phyloP scores from a whole-genome alignment of 2,329 filamentous ascomycete species.

The Bipolaris zeicola region DNA sequence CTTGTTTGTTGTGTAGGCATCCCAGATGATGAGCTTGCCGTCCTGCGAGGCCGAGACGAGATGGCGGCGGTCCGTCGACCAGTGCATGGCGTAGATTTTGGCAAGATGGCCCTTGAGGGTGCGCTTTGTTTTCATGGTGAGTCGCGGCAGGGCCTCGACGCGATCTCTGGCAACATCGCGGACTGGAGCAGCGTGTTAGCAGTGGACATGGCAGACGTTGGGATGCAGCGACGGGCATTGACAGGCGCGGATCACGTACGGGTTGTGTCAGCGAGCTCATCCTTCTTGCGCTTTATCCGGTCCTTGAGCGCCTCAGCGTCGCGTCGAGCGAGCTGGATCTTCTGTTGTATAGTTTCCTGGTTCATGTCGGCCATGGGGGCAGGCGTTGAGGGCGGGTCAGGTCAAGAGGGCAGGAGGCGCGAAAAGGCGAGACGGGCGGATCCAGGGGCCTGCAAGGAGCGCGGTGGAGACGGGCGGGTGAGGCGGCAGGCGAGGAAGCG shows the following conservation, averaged over 20 bases:
- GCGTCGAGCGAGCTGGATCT: constrained; percentile 93
- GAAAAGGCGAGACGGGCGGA: constrained; percentile 33
- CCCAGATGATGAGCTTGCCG: constrained; percentile 99
- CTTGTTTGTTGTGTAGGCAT: constrained; percentile 99
- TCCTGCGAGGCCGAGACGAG: constrained; percentile 98
- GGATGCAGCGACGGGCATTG: constrained; percentile 1
- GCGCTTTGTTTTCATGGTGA: constrained; percentile 96
- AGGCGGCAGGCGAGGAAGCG: constrained; percentile 18
- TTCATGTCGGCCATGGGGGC: constrained; percentile 55
- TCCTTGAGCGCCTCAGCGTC: constrained; percentile 98
- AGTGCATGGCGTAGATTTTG: constrained; percentile 99
- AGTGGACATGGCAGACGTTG: neutral
- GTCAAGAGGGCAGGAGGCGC: constrained; percentile 22
- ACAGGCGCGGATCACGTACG: constrained; percentile 65
- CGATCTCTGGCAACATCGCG: constrained; percentile 90
- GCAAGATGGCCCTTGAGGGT: constrained; percentile 97
- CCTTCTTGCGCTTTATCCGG: constrained; percentile 99
- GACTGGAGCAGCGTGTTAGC: constrained; percentile 62
- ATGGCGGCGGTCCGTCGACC: constrained; percentile 97
- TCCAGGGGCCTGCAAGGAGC: constrained; percentile 45
- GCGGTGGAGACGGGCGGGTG: constrained; percentile 30
- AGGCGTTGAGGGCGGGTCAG: constrained; percentile 14
- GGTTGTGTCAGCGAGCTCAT: constrained; percentile 96
- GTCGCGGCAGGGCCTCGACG: constrained; percentile 88
- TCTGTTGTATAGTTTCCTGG: constrained; percentile 59